phyloP scores from a whole-genome alignment of 495 filamentous ascomycete genomes.

The Neurospora terricola region DNA sequence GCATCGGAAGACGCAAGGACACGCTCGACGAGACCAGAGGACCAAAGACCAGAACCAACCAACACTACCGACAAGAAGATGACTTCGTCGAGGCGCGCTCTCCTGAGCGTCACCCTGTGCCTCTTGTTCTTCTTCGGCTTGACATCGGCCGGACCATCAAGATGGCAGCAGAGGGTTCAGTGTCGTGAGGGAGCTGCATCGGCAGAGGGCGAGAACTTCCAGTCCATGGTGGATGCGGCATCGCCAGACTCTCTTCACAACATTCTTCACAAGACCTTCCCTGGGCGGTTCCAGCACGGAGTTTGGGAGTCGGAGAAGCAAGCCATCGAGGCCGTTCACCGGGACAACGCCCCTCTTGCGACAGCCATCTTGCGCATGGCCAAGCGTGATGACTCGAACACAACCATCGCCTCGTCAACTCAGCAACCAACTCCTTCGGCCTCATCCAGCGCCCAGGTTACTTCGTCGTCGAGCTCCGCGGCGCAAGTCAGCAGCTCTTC shows the following conservation, averaged over 20 bases:
- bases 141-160: slow-evolving; percentile 13
- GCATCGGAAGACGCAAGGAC: slow-evolving; percentile 1
- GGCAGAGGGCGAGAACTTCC: slow-evolving; percentile 10
- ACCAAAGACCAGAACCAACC: background rate
- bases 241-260: slow-evolving; percentile 29
- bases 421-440: slow-evolving; percentile 1
- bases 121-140: slow-evolving; percentile 21
- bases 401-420: slow-evolving; percentile 2
- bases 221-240: slow-evolving; percentile 21
- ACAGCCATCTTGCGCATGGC: slow-evolving; percentile 27
- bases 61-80: slow-evolving; percentile 13
- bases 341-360: slow-evolving; percentile 21
- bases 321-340: slow-evolving; percentile 23
- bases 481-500: background rate
- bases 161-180: slow-evolving; percentile 3
- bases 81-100: slow-evolving; percentile 15
- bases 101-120: slow-evolving; percentile 21
- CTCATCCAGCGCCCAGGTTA: background rate
- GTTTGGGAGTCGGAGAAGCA: slow-evolving; percentile 25
- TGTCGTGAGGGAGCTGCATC: slow-evolving; percentile 1
- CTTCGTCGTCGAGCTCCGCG: background rate
- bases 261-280: slow-evolving; percentile 30
- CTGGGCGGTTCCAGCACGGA: slow-evolving; percentile 26
- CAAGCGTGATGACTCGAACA: slow-evolving; percentile 24
- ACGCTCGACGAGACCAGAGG: background rate